phyloP scores from a whole-genome alignment of 2,329 filamentous ascomycete species.

The Aspergillus carbonarius region DNA sequence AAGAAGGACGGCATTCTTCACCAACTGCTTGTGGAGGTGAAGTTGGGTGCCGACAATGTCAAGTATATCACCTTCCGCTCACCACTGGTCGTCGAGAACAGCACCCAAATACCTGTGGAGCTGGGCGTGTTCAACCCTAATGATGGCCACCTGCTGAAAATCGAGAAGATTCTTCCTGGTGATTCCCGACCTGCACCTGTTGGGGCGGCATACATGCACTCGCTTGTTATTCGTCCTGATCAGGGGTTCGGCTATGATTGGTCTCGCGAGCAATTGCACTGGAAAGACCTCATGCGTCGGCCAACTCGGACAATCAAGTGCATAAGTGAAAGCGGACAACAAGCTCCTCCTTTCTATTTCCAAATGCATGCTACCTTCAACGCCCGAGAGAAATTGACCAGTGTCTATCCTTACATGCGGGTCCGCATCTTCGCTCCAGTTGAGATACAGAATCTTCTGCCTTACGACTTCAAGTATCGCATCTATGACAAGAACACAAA shows the following conservation, averaged over 20 bases:
- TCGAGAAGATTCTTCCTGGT: conserved; percentile 94
- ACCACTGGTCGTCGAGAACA: conserved; percentile 88
- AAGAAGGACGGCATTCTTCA: conserved; percentile 83
- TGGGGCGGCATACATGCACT: conserved; percentile 87
- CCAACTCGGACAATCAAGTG: conserved; percentile 87
- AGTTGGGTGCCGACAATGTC: conserved; percentile 88
- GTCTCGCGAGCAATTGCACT: conserved; percentile 87
- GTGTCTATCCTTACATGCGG: conserved; percentile 90
- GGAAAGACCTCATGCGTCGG: conserved; percentile 83
- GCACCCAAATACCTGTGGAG: conserved; percentile 94
- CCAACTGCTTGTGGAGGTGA: conserved; percentile 87
- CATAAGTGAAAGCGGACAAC: conserved; percentile 77
- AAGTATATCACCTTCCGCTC: conserved; percentile 97
- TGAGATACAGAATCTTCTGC: conserved; percentile 89
- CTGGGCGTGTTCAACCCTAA: conserved; percentile 84
- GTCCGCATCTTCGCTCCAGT: conserved; percentile 88
- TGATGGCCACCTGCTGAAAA: conserved; percentile 88
- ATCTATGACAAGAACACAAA: conserved; percentile 99
- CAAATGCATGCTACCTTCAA: conserved; percentile 88
- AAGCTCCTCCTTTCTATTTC: conserved; percentile 85
- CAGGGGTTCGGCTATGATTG: conserved; percentile 96
- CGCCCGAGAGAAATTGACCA: conserved; percentile 76
- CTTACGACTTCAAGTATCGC: conserved; percentile 98
- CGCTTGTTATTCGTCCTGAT: conserved; percentile 82
- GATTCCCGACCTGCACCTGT: conserved; percentile 88